These are phyloP conservation scores for Byssothecium circinans DNA, from an alignment of 2,329 filamentous ascomycete species.

Conservation along the genomic window DNA sequence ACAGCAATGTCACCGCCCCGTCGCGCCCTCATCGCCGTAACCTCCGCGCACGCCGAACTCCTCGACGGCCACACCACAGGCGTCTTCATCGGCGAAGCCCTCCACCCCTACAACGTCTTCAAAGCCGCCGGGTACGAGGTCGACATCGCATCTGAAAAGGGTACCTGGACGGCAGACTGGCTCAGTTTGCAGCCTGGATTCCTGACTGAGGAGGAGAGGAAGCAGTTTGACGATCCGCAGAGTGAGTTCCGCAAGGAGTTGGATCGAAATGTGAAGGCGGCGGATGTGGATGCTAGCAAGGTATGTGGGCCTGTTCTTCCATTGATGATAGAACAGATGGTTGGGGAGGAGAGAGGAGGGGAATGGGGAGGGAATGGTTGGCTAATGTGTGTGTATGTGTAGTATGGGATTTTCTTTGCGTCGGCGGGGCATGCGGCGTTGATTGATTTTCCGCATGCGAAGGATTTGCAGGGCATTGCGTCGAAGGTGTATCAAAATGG, in stretches of 20 bases:
- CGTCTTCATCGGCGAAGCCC: constrained; percentile 53
- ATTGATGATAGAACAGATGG: no score
- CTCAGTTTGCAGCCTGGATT: constrained; percentile 48
- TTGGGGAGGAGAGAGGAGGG: no score
- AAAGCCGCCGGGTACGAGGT: constrained; percentile 51
- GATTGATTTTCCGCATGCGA: constrained; percentile 52
- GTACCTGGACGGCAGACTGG: constrained; percentile 50
- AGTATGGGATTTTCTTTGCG: constrained; percentile 47
- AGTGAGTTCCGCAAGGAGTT: constrained; percentile 52
- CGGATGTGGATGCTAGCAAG: neutral
- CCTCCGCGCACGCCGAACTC: constrained; percentile 44
- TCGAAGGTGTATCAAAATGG: constrained; percentile 42
- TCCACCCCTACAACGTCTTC: constrained; percentile 54
- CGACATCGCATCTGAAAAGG: constrained; percentile 52
- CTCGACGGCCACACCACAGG: constrained; percentile 44
- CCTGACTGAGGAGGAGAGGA: constrained; percentile 45
- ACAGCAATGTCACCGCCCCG: constrained; percentile 33
- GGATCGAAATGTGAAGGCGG: constrained; percentile 35
- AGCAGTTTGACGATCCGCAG: constrained; percentile 35
- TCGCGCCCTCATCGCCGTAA: constrained; percentile 48
- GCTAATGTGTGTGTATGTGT: neutral
- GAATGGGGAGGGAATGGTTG: neutral
- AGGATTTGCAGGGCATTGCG: constrained; percentile 46
- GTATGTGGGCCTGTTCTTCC: neutral
- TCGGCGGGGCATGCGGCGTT: constrained; percentile 51